phyloP scores from a whole-genome alignment of 371 early-diverging fungal genomes.

The Mucor mucedo region DNA sequence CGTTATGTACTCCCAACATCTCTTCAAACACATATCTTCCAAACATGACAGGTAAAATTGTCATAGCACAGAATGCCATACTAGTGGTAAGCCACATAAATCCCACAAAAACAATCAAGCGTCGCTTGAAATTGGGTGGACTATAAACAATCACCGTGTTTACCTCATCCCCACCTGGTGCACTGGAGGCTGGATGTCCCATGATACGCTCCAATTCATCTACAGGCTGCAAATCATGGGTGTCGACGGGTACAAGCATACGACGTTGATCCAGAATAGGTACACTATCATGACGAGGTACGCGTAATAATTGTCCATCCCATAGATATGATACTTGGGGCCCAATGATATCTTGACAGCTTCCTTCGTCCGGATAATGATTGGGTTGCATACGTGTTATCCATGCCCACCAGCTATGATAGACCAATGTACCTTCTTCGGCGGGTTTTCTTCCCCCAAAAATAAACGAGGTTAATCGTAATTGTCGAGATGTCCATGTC shows the following conservation, averaged over 20 bases:
- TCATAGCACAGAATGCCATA: conserved; percentile 38
- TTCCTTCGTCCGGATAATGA: conserved; percentile 44
- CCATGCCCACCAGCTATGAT: conserved; percentile 25
- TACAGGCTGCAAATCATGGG: conserved; percentile 13
- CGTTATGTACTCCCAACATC: conserved; percentile 17
- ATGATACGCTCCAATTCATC: conserved; percentile 53
- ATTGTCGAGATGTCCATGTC: conserved; percentile 54
- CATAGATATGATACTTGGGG: conserved; percentile 57
- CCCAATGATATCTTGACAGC: conserved; percentile 40
- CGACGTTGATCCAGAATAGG: conserved; percentile 19
- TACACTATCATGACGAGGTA: conserved; percentile 55
- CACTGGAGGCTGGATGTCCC: conserved; percentile 58
- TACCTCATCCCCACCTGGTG: conserved; percentile 41
- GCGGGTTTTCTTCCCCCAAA: conserved; percentile 70
- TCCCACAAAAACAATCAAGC: conserved; percentile 56
- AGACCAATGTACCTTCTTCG: conserved; percentile 49
- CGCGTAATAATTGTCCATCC: conserved; percentile 48
- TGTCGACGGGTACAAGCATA: conserved; percentile 27
- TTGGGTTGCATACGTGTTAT: conserved; percentile 3
- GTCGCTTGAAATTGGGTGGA: conserved; percentile 65
- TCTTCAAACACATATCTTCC: conserved; percentile 50
- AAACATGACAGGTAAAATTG: conserved; percentile 48
- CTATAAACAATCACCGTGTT: conserved; percentile 66
- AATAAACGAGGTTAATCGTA: conserved; percentile 83
- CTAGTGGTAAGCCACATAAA: conserved; percentile 59